Conservation (phyloP, 305 asterid species). For the Striga hermonthica region DNA sequence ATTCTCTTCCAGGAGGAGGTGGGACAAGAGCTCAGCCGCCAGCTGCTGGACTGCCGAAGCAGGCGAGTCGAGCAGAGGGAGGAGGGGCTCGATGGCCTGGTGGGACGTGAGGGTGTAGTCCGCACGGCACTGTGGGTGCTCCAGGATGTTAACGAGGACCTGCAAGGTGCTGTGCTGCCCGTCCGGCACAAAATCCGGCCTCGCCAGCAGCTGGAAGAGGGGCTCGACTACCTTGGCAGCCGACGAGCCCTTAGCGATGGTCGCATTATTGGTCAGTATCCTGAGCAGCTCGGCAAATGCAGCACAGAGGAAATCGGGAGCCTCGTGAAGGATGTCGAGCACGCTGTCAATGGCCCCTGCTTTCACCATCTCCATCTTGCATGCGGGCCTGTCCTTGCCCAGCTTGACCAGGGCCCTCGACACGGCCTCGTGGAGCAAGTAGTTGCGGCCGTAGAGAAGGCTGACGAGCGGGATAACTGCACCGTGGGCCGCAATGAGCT, state of each 20-base stretch:
- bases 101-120: constrained; percentile 74
- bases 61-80: constrained; percentile 82
- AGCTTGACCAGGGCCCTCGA: constrained; percentile 93
- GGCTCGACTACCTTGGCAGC: constrained; percentile 99
- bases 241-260: constrained; percentile 92
- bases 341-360: constrained; percentile 77
- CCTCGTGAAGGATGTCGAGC: constrained; percentile 88
- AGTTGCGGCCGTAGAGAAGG: constrained; percentile 73
- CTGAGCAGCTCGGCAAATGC: constrained; percentile 94
- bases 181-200: constrained; percentile 80
- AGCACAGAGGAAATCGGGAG: constrained; percentile 87
- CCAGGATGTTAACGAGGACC: constrained; percentile 93
- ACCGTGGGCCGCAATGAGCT: constrained; percentile 94
- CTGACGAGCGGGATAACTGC: constrained; percentile 94
- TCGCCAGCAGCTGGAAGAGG: constrained; percentile 65
- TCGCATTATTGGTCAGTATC: constrained; percentile 91
- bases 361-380: constrained; percentile 99
- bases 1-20: constrained; percentile 74
- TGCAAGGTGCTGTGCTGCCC: constrained; percentile 90
- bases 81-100: constrained; percentile 83
- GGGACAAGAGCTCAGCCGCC: constrained; percentile 83
- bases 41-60: constrained; percentile 80
- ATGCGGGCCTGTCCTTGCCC: constrained; percentile 91
- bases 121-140: constrained; percentile 90
- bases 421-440: constrained; percentile 84